Evolutionary conservation across 306 rosid genomes (phyloP).

Genomic region (Notholithocarpus densiflorus): DNA sequence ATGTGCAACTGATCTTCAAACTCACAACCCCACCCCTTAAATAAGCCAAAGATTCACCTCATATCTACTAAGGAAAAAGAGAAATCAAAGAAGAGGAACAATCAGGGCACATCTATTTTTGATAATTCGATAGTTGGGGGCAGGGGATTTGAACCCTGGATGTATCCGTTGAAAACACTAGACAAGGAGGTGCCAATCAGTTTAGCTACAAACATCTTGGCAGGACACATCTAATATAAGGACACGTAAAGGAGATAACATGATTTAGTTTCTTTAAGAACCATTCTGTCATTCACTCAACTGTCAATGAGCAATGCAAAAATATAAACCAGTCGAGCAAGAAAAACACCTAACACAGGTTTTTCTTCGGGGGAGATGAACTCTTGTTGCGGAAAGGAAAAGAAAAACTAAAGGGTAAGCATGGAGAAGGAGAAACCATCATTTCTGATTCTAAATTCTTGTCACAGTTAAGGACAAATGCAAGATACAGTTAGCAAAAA

Average conservation of each 20-base stretch:
- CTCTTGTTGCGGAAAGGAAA: background rate
- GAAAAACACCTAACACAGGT: background rate
- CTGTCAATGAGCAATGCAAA: background rate
- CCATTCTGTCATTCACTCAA: background rate
- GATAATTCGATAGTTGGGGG: too few species aligned
- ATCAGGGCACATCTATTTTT: background rate
- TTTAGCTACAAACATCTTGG: too few species aligned
- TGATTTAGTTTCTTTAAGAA: too few species aligned
- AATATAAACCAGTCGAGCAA: background rate
- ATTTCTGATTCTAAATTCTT: background rate
- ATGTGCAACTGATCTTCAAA: background rate
- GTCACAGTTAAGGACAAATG: background rate
- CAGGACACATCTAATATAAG: too few species aligned
- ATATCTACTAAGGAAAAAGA: background rate
- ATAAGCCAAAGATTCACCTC: background rate
- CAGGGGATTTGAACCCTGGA: too few species aligned
- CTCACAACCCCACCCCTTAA: background rate
- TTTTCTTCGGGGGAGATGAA: background rate
- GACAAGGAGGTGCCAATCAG: too few species aligned
- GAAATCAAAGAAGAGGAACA: background rate
- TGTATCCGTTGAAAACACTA: too few species aligned
- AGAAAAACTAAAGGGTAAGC: background rate
- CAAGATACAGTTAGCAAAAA: background rate
- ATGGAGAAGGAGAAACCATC: background rate
- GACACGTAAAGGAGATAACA: background rate